phyloP scores from a whole-genome alignment of 129 eudicot species.

The sunflower (Helianthus annuus) region HanXRQr2.0-SUNRISE NC_035442.2:100903437-100903936 shows the following conservation, averaged over 20 bases:
- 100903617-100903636: neutral
- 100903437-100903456: constrained; percentile 65
- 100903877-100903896: too few relatives aligned
- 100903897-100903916: too few relatives aligned
- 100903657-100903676: neutral
- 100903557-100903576: neutral
- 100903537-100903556: constrained; percentile 36
- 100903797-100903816: too few relatives aligned
- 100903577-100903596: neutral
- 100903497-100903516: constrained; percentile 44
- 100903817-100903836: too few relatives aligned
- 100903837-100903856: too few relatives aligned
- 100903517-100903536: constrained; percentile 53
- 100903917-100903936: too few relatives aligned
- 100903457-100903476: constrained; percentile 62
- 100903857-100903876: too few relatives aligned
- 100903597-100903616: neutral
- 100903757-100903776: too few relatives aligned
- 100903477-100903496: constrained; percentile 60
- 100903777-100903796: too few relatives aligned
- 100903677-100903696: neutral
- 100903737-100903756: too few relatives aligned
- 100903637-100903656: neutral
- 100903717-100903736: too few relatives aligned
- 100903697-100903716: neutral